Conservation (phyloP, 106 monocot genomes). For the Triglochin maritima region DNA sequence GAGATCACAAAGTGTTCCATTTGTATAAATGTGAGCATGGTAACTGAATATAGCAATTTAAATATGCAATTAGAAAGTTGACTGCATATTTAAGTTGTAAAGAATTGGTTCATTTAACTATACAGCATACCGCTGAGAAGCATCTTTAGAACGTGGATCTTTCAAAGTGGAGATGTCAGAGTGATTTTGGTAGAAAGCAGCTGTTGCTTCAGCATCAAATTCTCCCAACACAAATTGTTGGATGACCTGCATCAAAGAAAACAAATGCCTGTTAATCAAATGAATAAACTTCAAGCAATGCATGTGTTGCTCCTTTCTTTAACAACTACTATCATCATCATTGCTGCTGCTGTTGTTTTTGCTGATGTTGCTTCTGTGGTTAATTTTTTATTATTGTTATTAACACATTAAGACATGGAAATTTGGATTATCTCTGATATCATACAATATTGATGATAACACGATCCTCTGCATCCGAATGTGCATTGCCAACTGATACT, state of each 20-base stretch:
- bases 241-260: constrained; percentile 25
- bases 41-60: constrained; percentile 31
- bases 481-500: too few species aligned
- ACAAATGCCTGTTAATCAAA: not conserved
- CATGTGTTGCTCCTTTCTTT: too few species aligned
- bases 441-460: too few species aligned
- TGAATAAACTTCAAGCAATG: too few species aligned
- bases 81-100: too few species aligned
- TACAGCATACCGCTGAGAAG: constrained; percentile 51
- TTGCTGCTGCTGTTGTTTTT: too few species aligned
- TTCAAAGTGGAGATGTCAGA: constrained; percentile 47
- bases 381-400: too few species aligned
- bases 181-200: constrained; percentile 47
- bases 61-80: not conserved
- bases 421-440: too few species aligned
- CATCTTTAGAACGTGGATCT: constrained; percentile 75
- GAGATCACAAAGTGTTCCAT: constrained; percentile 84
- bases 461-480: too few species aligned
- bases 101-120: not conserved
- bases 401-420: too few species aligned
- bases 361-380: too few species aligned
- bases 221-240: constrained; percentile 72
- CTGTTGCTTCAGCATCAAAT: constrained; percentile 54
- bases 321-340: too few species aligned
- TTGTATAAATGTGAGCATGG: constrained; percentile 66